Evolutionary conservation across 1,139 yeast genomes (phyloP).

Genomic region (Candida labiduridarum): DNA sequence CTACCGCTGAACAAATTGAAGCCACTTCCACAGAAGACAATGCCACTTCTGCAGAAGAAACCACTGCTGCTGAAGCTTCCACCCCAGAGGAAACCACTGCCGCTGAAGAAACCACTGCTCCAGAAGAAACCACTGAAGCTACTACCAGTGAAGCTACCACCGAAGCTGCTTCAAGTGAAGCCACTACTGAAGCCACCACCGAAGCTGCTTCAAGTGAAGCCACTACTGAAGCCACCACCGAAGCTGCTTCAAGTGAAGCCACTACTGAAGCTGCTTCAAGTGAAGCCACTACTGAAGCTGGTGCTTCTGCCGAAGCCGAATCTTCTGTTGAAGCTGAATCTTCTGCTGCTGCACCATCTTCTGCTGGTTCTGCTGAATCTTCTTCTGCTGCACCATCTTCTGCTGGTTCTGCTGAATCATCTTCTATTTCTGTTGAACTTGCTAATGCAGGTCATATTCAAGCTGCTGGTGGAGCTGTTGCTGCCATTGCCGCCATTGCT

Average conservation of each 20-base stretch:
- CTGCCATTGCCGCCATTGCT: constrained; percentile 14
- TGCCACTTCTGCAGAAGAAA: neutral
- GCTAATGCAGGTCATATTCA: constrained; percentile 12
- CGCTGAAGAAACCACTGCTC: neutral
- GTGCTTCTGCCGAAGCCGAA: constrained; percentile 4
- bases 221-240: constrained; percentile 10
- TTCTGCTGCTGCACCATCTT: constrained; percentile 4
- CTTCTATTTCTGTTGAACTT: constrained; percentile 6
- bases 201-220: constrained; percentile 9
- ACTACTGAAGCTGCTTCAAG: constrained; percentile 7
- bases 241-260: constrained; percentile 8
- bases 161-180: constrained; percentile 8
- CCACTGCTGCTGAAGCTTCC: neutral
- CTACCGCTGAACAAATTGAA: constrained; percentile 16
- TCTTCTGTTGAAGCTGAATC: no score
- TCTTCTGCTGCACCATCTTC: constrained; percentile 6
- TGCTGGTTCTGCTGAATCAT: constrained; percentile 7
- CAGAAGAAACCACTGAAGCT: constrained; percentile 5
- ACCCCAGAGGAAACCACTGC: neutral
- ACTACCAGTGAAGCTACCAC: constrained; percentile 10
- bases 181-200: constrained; percentile 1
- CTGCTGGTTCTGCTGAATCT: constrained; percentile 9
- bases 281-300: constrained; percentile 9
- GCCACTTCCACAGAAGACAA: neutral
- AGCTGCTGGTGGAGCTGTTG: constrained; percentile 16